Evolutionary conservation across 2,329 filamentous ascomycete species (phyloP), one percentile per base, ranked within the genome.

Genomic region (Boeremia lycopersici): DNA sequence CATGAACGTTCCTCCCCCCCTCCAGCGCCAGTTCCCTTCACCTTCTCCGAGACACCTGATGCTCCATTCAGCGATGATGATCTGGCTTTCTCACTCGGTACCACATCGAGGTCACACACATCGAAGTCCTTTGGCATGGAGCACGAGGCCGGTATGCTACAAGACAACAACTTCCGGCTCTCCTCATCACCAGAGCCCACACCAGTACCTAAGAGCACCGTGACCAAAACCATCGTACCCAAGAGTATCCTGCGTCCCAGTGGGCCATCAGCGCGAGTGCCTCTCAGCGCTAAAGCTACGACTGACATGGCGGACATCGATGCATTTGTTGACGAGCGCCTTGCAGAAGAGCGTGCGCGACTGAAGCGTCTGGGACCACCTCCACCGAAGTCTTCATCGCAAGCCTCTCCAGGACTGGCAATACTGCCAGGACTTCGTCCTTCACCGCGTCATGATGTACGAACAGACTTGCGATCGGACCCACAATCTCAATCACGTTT

Each of bases 91-190:
- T 70, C 67, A 11, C 48, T 64, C 36, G 59, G 60, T 8, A 60
- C 72, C 39, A 69, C 65, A 2, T 69, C 68, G 2, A 75, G 74
- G 45, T 74, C 71, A 23, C 19, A 73, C 36, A 69, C 65, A 2
- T 69, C 68, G 2, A 75, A 75, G 45, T 74, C 71, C 0, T 75
- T 71, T 36, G 72, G 72, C 13, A 61, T 61, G 39, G 53, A 58
- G 11, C 70, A 72, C 35, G 72, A 74, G 48, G 67, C 68, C 33
- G 72, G 71, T 4, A 72, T 74, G 68, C 40, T 69, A 13, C 45
- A 45, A 10, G 35, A 49, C 15, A 33, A 43, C 38, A 34, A 6
- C 26, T 39, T 48, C 13, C 19, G 40, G 17, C 53, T 48, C 10
- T 56, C 53, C 17, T 56, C 53, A 3, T 52, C 53, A 25, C 47